These are phyloP conservation scores for Mallotus repandus DNA, from an alignment of 441 rosid genomes.

Conservation along the genomic window DNA sequence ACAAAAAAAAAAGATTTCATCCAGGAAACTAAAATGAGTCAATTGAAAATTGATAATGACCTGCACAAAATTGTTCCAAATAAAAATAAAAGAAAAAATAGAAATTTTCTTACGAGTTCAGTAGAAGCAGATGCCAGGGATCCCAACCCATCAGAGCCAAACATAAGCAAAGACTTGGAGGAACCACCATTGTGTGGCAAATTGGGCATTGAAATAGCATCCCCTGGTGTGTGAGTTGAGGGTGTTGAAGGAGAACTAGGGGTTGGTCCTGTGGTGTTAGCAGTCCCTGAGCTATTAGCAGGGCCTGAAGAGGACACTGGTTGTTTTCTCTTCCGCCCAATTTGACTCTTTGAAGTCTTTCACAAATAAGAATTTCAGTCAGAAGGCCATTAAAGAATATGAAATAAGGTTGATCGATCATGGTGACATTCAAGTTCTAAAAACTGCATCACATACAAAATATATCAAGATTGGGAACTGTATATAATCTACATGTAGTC, in stretches of 20 bases:
- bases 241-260: slow-evolving; percentile 90
- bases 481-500: not conserved
- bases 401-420: not conserved
- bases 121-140: slow-evolving; percentile 52
- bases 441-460: not conserved
- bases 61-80: slow-evolving; percentile 12
- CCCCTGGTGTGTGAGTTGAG: slow-evolving; percentile 88
- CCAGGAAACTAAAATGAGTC: not conserved
- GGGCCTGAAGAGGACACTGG: slow-evolving; percentile 81
- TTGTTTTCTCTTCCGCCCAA: slow-evolving; percentile 77
- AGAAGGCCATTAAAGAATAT: not conserved
- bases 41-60: not conserved
- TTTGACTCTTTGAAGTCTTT: slow-evolving; percentile 71
- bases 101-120: slow-evolving; percentile 42
- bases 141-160: slow-evolving; percentile 54
- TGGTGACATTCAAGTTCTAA: slow-evolving; percentile 1
- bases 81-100: slow-evolving; percentile 7
- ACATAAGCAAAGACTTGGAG: slow-evolving; percentile 54
- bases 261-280: slow-evolving; percentile 72
- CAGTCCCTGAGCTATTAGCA: slow-evolving; percentile 78
- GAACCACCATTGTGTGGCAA: slow-evolving; percentile 51
- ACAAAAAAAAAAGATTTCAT: not conserved
- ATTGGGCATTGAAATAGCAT: slow-evolving; percentile 70
- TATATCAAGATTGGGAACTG: not conserved
- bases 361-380: slow-evolving; percentile 12